A percentile compares a stretch with the other conserved stretches of the same genome.
phyloP scores from a whole-genome alignment of 805 yeast species.

The Kluyveromyces dobzhanskii region DNA sequence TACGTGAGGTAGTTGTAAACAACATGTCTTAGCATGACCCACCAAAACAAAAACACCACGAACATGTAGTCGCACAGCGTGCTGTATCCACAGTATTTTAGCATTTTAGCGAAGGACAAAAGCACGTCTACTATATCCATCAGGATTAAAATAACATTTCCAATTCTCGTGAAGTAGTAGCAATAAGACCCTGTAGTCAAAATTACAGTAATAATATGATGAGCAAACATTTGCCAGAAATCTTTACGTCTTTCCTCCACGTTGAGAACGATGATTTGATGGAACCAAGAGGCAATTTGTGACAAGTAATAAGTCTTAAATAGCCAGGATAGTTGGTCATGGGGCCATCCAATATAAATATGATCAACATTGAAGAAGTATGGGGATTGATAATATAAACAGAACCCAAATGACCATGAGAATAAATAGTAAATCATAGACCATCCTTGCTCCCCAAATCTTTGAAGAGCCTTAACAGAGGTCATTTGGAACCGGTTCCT shows the following conservation, averaged over 20 bases:
- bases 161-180: conserved; percentile 65
- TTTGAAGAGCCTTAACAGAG: conserved; percentile 42
- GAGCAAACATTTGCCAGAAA: conserved; percentile 77
- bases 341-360: conserved; percentile 69
- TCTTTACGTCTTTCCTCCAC: conserved; percentile 78
- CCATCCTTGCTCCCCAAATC: conserved; percentile 91
- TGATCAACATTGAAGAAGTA: conserved; percentile 52
- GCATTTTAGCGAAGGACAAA: conserved; percentile 64
- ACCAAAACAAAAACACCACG: conserved; percentile 51
- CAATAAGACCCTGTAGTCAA: conserved; percentile 65
- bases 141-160: conserved; percentile 64
- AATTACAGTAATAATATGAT: conserved; percentile 71
- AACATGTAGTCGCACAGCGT: conserved; percentile 61
- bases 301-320: conserved; percentile 66
- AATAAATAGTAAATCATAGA: conserved; percentile 47
- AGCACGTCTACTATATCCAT: conserved; percentile 82
- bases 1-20: conserved; percentile 58
- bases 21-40: conserved; percentile 71
- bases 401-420: conserved; percentile 50
- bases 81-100: conserved; percentile 60
- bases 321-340: conserved; percentile 41
- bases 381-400: conserved; percentile 46
- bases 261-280: conserved; percentile 68
- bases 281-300: conserved; percentile 72
- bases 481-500: conserved; percentile 32